Evolutionary conservation across 805 yeast species (phyloP).

Genomic region (Cyberlindnera sargentensis): DNA sequence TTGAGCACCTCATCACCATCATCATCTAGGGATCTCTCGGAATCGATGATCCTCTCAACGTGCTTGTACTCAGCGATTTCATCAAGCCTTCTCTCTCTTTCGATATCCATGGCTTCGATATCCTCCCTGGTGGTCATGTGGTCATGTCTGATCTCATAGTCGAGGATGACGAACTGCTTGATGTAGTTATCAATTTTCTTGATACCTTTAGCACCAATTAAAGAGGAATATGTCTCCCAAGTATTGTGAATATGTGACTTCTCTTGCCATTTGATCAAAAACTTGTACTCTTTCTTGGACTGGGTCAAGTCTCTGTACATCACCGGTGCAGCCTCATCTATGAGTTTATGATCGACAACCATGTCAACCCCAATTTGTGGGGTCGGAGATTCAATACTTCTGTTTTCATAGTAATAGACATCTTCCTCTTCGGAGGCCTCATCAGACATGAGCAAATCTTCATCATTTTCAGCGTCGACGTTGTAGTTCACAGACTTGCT

Average conservation of each 20-base stretch:
- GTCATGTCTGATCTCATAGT: constrained; percentile 70
- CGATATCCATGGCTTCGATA: constrained; percentile 88
- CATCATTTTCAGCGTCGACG: constrained; percentile 53
- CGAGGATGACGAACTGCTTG: constrained; percentile 65
- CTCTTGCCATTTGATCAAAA: constrained; percentile 78
- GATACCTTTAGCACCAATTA: constrained; percentile 55
- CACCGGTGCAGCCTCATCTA: constrained; percentile 28
- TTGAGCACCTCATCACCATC: constrained; percentile 62
- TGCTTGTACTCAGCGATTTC: constrained; percentile 76
- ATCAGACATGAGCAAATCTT: constrained; percentile 31
- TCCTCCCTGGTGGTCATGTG: constrained; percentile 85
- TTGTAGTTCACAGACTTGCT: constrained; percentile 64
- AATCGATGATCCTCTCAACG: constrained; percentile 86
- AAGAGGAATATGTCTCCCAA: constrained; percentile 67
- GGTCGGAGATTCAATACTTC: constrained; percentile 21
- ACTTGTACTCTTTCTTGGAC: constrained; percentile 54
- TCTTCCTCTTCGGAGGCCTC: constrained; percentile 27
- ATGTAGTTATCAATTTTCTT: constrained; percentile 88
- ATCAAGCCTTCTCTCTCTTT: constrained; percentile 76
- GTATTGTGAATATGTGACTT: constrained; percentile 90
- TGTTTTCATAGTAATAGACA: constrained; percentile 19
- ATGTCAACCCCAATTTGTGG: constrained; percentile 33
- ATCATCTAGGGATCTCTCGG: constrained; percentile 60
- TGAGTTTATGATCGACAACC: constrained; percentile 49
- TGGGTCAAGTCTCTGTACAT: constrained; percentile 33